A percentile compares a stretch with the other conserved stretches of the same genome.
Conservation (phyloP, 345 rosid genomes). For the Mangifera indica region DNA sequence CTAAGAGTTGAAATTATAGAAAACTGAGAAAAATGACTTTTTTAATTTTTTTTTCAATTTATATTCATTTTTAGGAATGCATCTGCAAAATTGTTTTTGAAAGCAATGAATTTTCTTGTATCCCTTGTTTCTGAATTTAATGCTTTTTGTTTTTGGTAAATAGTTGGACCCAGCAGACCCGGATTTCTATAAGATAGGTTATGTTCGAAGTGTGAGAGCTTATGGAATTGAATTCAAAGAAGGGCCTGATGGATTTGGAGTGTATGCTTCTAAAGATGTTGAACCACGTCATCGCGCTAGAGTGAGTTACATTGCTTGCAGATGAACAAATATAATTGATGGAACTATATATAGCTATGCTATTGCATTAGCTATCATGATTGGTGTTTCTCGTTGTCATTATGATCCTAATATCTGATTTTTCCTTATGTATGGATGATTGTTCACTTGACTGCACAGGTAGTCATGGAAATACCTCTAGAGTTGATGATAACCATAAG, state of each 20-base stretch:
- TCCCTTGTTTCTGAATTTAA: neutral
- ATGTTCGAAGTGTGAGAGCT: constrained; percentile 77
- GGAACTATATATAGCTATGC: constrained; percentile 3
- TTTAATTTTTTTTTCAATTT: too few relatives aligned
- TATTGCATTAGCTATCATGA: neutral
- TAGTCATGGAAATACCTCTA: constrained; percentile 92
- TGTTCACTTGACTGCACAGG: constrained; percentile 39
- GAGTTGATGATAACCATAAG: constrained; percentile 89
- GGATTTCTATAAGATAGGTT: constrained; percentile 92
- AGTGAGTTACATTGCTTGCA: constrained; percentile 40
- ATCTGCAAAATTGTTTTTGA: too few relatives aligned
- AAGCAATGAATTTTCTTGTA: neutral
- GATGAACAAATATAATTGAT: neutral
- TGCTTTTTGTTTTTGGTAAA: neutral
- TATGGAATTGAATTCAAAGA: constrained; percentile 88
- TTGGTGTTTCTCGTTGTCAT: neutral
- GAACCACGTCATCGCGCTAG: constrained; percentile 85
- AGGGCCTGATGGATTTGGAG: constrained; percentile 89
- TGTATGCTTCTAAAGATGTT: constrained; percentile 86
- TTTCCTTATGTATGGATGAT: neutral
- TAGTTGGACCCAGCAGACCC: constrained; percentile 72
- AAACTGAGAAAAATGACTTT: neutral
- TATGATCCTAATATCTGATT: neutral
- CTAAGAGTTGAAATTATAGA: too few relatives aligned
- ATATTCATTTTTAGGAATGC: too few relatives aligned